A percentile compares a stretch with the other conserved stretches of the same genome.
phyloP scores from a whole-genome alignment of 495 filamentous ascomycete species.

The Rhypophila decipiens region DNA sequence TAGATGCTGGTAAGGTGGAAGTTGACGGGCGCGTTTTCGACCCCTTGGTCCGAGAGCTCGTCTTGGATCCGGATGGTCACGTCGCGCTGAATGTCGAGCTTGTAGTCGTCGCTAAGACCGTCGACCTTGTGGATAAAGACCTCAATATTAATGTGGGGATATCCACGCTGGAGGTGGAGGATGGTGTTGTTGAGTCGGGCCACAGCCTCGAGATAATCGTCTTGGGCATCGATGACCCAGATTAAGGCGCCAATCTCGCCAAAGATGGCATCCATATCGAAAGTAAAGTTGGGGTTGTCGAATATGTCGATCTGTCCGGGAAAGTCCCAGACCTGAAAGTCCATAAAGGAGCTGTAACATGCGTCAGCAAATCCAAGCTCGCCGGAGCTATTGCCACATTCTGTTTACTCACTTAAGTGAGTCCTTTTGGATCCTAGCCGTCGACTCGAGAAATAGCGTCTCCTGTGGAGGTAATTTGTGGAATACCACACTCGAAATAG shows the following conservation, averaged over 20 bases:
- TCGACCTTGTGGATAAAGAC: slow-evolving; percentile 99
- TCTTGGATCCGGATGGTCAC: slow-evolving; percentile 96
- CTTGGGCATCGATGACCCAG: slow-evolving; percentile 97
- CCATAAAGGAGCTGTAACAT: slow-evolving; percentile 80
- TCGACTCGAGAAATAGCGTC: slow-evolving; percentile 91
- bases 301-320: slow-evolving; percentile 88
- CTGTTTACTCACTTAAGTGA: slow-evolving; percentile 63
- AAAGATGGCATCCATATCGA: slow-evolving; percentile 90
- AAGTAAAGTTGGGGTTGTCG: slow-evolving; percentile 53
- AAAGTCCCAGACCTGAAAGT: slow-evolving; percentile 97
- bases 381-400: background rate
- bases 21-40: slow-evolving; percentile 84
- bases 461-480: slow-evolving; percentile 94
- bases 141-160: slow-evolving; percentile 89
- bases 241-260: slow-evolving; percentile 88
- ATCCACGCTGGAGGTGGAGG: slow-evolving; percentile 74
- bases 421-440: slow-evolving; percentile 85
- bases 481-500: slow-evolving; percentile 95
- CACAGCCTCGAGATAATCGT: slow-evolving; percentile 90
- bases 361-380: slow-evolving; percentile 9
- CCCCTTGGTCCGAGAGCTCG: slow-evolving; percentile 83
- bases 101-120: slow-evolving; percentile 89
- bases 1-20: slow-evolving; percentile 97
- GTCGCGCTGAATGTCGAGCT: slow-evolving; percentile 86
- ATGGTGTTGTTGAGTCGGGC: slow-evolving; percentile 81